Percentiles rank a stretch among this genome's conserved stretches.
These are phyloP conservation scores for Colletotrichum truncatum DNA, from an alignment of 2,329 filamentous ascomycete genomes.

Conservation along the genomic window DNA sequence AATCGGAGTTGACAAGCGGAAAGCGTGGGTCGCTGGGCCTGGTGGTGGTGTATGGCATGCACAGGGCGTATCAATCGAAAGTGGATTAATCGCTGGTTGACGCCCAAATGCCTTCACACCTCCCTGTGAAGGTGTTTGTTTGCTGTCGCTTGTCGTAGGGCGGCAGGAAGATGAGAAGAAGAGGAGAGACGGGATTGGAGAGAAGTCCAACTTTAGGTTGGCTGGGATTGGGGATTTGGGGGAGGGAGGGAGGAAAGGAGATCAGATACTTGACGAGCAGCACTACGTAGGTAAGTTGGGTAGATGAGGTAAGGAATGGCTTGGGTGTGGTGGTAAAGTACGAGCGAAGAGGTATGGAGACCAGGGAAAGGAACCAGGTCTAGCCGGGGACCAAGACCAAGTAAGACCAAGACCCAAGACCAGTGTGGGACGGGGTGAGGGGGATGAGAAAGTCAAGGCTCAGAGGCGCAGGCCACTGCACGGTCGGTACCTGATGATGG, in stretches of 20 bases:
- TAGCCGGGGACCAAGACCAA: background rate
- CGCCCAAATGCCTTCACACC: conserved; percentile 23
- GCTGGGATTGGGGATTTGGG: conserved; percentile 22
- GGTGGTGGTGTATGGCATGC: conserved; percentile 20
- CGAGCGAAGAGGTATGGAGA: background rate
- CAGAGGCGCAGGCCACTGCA: background rate
- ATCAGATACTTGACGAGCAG: conserved; percentile 20
- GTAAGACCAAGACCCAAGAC: background rate
- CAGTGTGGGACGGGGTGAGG: background rate
- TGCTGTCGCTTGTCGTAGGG: conserved; percentile 5
- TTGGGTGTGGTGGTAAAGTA: background rate
- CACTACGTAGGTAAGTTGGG: background rate
- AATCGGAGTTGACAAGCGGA: conserved; percentile 29
- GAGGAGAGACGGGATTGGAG: conserved; percentile 22
- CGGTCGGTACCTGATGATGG: background rate
- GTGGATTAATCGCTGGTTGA: conserved; percentile 29
- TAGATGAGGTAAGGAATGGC: conserved; percentile 22
- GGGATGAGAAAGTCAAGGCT: conserved; percentile 8
- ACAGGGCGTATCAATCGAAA: conserved; percentile 28
- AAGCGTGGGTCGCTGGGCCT: conserved; percentile 29
- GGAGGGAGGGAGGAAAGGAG: conserved; percentile 5
- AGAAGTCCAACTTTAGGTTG: conserved; percentile 10
- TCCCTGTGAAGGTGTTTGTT: conserved; percentile 20
- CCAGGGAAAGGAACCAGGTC: background rate
- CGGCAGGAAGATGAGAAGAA: background rate